Percentiles rank a stretch among this genome's conserved stretches.
These are phyloP conservation scores for Phytopythium kandeliae DNA, from an alignment of 352 stramenopile species.

Conservation along the genomic window DNA sequence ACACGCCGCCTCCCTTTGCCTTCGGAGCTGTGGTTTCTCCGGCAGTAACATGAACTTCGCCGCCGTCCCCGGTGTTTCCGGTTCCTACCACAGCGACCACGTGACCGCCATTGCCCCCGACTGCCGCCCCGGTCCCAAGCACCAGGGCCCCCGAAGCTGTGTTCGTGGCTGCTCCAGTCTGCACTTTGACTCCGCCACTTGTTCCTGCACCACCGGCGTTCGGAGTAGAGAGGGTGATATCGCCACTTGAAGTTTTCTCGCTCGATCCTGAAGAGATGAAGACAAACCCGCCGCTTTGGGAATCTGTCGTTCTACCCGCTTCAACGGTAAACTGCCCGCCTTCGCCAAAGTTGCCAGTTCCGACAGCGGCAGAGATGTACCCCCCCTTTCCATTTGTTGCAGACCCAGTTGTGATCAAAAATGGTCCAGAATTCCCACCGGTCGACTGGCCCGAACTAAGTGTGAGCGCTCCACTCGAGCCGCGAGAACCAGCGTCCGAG, in stretches of 20 bases:
- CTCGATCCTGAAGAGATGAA: conserved; percentile 53
- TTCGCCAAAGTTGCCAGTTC: conserved; percentile 71
- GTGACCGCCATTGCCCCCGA: conserved; percentile 54
- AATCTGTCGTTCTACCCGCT: conserved; percentile 65
- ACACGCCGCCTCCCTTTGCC: conserved; percentile 39
- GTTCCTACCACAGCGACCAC: conserved; percentile 44
- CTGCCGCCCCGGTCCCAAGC: conserved; percentile 45
- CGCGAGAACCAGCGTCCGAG: conserved; percentile 35
- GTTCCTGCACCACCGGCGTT: conserved; percentile 52
- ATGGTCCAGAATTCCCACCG: conserved; percentile 47
- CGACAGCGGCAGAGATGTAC: conserved; percentile 43
- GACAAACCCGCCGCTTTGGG: conserved; percentile 59
- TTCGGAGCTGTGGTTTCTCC: conserved; percentile 41
- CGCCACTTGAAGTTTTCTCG: conserved; percentile 56
- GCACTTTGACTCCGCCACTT: conserved; percentile 50
- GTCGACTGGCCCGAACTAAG: conserved; percentile 35
- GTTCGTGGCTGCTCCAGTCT: conserved; percentile 47
- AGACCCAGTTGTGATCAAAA: conserved; percentile 46
- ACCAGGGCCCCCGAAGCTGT: conserved; percentile 51
- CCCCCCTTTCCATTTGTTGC: conserved; percentile 46
- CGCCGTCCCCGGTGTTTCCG: conserved; percentile 48
- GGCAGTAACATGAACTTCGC: conserved; percentile 62
- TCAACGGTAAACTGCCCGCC: conserved; percentile 72
- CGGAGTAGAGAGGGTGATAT: conserved; percentile 52
- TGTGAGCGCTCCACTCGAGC: conserved; percentile 39